Evolutionary conservation across 1,284 basidiomycete genomes (phyloP).

Genomic region (Moesziomyces aphidis): DNA sequence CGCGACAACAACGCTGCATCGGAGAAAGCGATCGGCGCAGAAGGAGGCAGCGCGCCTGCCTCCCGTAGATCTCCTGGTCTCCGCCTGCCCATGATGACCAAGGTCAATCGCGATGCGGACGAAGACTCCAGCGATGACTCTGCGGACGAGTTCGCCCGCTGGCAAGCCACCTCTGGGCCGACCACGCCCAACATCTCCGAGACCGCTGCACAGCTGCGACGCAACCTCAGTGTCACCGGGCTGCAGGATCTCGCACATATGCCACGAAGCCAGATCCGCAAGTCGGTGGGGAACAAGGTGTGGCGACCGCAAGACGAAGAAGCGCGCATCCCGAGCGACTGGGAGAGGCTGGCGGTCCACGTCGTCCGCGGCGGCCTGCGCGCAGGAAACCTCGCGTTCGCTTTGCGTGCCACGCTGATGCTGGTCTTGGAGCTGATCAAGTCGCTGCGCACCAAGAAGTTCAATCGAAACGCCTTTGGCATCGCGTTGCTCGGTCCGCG

Average conservation of each 20-base stretch:
- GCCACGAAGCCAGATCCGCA: constrained; percentile 55
- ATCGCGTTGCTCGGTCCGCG: constrained; percentile 51
- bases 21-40: constrained; percentile 7
- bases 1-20: constrained; percentile 1
- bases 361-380: constrained; percentile 59
- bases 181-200: constrained; percentile 64
- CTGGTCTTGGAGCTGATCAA: constrained; percentile 62
- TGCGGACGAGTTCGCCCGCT: constrained; percentile 42
- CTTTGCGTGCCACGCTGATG: constrained; percentile 55
- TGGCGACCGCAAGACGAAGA: constrained; percentile 66
- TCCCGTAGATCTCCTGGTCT: constrained; percentile 28
- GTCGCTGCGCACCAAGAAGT: constrained; percentile 49
- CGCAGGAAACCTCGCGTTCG: constrained; percentile 61
- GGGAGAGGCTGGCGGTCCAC: constrained; percentile 64
- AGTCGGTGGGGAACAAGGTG: constrained; percentile 59
- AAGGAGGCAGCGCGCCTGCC: constrained; percentile 6
- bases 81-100: constrained; percentile 39
- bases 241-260: constrained; percentile 61
- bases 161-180: constrained; percentile 43
- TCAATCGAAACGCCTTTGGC: constrained; percentile 39
- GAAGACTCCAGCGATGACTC: constrained; percentile 41
- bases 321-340: constrained; percentile 59
- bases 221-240: constrained; percentile 56
- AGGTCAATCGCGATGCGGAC: constrained; percentile 26
- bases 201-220: constrained; percentile 59